These are phyloP conservation scores for Butyriboletus loyo DNA, from an alignment of 768 basidiomycete genomes.

Conservation along the genomic window DNA sequence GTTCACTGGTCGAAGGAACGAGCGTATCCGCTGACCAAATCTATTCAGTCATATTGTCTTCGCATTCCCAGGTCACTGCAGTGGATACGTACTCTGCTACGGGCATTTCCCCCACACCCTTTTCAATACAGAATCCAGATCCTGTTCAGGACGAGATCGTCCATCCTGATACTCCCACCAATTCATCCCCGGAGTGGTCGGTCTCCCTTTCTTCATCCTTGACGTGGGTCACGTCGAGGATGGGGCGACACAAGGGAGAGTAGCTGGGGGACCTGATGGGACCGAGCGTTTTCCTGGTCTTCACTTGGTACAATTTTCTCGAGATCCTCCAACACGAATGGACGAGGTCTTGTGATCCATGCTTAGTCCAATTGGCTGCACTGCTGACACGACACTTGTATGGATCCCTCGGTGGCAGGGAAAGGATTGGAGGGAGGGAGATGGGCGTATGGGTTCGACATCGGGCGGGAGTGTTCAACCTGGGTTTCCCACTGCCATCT, in stretches of 20 bases:
- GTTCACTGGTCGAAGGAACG: not conserved
- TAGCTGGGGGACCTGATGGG: not conserved
- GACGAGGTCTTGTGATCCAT: not conserved
- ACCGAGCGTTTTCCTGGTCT: not conserved
- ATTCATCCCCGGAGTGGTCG: no score
- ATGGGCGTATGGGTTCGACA: not conserved
- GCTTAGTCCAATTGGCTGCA: not conserved
- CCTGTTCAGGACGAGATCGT: not conserved
- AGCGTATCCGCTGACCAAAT: not conserved
- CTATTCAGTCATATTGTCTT: not conserved
- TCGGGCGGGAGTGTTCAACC: not conserved
- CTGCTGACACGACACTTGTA: not conserved
- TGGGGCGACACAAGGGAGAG: not conserved
- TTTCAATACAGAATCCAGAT: not conserved
- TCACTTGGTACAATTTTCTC: not conserved
- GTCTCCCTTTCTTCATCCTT: not conserved
- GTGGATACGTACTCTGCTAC: not conserved
- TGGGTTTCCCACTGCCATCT: not conserved
- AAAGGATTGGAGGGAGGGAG: no score
- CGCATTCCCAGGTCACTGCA: not conserved
- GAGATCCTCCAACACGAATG: not conserved
- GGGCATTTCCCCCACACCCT: not conserved
- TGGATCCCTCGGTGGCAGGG: not conserved
- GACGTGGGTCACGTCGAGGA: not conserved
- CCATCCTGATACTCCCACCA: not conserved